These are phyloP conservation scores for Paxillus rubicundulus DNA, from an alignment of 768 basidiomycete species.

Conservation along the genomic window DNA sequence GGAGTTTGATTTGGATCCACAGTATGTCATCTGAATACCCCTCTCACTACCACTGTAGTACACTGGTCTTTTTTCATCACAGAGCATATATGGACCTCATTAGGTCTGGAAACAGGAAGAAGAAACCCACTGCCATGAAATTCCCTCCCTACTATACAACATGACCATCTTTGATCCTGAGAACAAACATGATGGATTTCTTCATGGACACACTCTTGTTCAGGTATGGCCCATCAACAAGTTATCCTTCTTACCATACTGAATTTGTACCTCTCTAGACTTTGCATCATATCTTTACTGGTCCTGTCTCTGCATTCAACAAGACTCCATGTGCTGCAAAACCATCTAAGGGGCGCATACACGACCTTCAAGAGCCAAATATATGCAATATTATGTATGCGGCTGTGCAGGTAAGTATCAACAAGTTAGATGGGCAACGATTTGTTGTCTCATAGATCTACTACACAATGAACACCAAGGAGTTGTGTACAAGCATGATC, in stretches of 20 bases:
- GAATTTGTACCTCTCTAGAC: not conserved
- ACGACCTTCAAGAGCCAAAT: not conserved
- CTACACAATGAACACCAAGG: not conserved
- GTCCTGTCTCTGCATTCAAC: not conserved
- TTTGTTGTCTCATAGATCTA: not conserved
- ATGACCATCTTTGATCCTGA: not conserved
- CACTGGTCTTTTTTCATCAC: not conserved
- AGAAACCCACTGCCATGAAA: not conserved
- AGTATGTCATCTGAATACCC: not conserved
- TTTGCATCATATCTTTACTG: conserved; percentile 1
- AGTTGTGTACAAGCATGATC: not conserved
- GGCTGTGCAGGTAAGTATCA: not conserved
- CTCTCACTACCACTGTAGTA: not conserved
- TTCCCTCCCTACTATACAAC: not conserved
- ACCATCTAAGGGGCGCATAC: not conserved
- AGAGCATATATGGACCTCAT: conserved; percentile 1
- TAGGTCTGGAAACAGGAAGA: not conserved
- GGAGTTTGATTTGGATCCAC: not conserved
- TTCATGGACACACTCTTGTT: not conserved
- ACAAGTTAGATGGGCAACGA: not conserved
- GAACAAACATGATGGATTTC: not conserved
- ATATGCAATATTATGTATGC: conserved; percentile 2
- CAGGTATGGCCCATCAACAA: not conserved
- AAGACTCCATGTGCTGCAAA: not conserved
- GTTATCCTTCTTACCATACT: not conserved